These are phyloP conservation scores for Salix exigua DNA, from an alignment of 345 rosid species.

Conservation along the genomic window DNA sequence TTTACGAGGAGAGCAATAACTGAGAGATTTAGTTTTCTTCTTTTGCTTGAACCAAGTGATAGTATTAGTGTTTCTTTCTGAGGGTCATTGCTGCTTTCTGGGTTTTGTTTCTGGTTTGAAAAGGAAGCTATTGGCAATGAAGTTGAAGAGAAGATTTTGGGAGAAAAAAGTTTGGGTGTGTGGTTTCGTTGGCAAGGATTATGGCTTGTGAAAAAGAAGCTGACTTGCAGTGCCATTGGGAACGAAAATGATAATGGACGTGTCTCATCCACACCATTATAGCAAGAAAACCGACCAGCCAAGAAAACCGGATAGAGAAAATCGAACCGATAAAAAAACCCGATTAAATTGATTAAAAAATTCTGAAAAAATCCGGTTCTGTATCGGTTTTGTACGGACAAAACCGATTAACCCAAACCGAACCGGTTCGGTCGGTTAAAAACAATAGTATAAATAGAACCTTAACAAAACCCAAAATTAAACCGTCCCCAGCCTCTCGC, in stretches of 20 bases:
- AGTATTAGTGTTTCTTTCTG: background rate
- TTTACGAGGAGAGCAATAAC: conserved; percentile 41
- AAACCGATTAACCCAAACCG: too few species aligned
- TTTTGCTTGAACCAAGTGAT: conserved; percentile 34
- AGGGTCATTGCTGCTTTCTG: background rate
- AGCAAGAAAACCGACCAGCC: too few species aligned
- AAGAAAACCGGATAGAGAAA: too few species aligned
- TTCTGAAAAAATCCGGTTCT: too few species aligned
- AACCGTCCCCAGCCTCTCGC: too few species aligned
- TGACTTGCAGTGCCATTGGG: conserved; percentile 15
- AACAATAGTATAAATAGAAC: too few species aligned
- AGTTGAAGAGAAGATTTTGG: background rate
- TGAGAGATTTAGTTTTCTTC: conserved; percentile 49
- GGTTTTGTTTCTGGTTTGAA: background rate
- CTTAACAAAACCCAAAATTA: too few species aligned
- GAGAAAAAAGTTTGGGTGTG: background rate
- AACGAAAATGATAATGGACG: background rate
- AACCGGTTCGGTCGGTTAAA: too few species aligned
- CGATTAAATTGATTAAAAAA: too few species aligned
- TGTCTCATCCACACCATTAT: background rate
- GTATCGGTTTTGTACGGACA: too few species aligned
- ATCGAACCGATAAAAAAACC: too few species aligned
- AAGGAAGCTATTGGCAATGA: conserved; percentile 9
- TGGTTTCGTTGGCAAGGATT: background rate
- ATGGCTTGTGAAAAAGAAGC: conserved; percentile 8